Conservation (phyloP, 192 early-diverging fungal genomes). For the Coemansia erecta region DNA sequence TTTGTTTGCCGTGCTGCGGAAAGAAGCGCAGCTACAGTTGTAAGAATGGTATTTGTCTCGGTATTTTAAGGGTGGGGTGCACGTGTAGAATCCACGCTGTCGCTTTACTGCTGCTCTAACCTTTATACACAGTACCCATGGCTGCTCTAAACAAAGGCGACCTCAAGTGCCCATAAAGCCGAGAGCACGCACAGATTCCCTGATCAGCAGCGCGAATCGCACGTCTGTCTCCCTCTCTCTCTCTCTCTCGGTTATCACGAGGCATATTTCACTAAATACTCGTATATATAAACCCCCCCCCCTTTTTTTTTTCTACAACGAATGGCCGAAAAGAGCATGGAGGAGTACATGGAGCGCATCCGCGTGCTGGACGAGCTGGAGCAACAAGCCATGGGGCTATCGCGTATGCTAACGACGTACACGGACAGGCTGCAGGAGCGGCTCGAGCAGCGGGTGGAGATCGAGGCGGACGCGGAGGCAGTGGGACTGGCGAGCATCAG, state of each 20-base stretch:
- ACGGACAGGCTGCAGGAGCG: slow-evolving; percentile 47
- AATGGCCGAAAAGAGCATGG: slow-evolving; percentile 21
- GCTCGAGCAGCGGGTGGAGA: slow-evolving; percentile 30
- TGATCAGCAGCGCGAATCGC: neutral
- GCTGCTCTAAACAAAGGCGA: neutral
- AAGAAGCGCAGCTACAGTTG: too few species aligned
- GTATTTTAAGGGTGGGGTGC: neutral
- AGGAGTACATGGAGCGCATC: slow-evolving; percentile 51
- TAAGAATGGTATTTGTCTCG: neutral
- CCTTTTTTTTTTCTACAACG: too few species aligned
- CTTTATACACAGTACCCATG: neutral
- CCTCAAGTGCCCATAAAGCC: neutral
- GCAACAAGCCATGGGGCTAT: slow-evolving; percentile 50
- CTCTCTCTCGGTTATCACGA: too few species aligned
- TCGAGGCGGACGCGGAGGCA: slow-evolving; percentile 28
- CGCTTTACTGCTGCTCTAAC: too few species aligned
- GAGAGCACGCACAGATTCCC: neutral
- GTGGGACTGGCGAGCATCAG: slow-evolving; percentile 30
- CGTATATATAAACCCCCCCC: too few species aligned
- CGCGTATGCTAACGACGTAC: slow-evolving; percentile 50
- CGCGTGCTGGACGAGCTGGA: slow-evolving; percentile 44
- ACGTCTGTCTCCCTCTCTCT: too few species aligned
- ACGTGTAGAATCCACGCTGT: too few species aligned
- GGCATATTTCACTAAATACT: too few species aligned
- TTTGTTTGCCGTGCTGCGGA: neutral